These are phyloP conservation scores for Candida sithepensis DNA, from an alignment of 805 yeast species.

Conservation along the genomic window DNA sequence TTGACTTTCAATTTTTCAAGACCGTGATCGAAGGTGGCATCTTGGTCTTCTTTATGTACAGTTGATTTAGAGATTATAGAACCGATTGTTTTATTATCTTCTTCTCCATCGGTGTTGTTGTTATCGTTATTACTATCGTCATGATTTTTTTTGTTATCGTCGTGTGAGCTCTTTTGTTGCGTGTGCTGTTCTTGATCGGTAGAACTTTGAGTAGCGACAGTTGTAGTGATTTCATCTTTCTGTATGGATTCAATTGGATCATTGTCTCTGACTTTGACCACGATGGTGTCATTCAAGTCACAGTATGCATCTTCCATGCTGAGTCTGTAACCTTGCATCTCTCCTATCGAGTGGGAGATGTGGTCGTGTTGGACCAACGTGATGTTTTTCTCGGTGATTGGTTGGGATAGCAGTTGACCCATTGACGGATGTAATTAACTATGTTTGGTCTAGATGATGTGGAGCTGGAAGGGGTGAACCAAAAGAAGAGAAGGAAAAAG, in stretches of 20 bases:
- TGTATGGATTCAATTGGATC: too few species aligned
- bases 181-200: too few species aligned
- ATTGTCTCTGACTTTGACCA: conserved; percentile 7
- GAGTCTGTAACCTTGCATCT: conserved; percentile 75
- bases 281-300: conserved; percentile 34
- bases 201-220: too few species aligned
- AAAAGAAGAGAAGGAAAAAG: too few species aligned
- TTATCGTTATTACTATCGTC: too few species aligned
- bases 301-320: conserved; percentile 77
- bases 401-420: conserved; percentile 77
- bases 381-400: conserved; percentile 64
- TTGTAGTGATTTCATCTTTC: too few species aligned
- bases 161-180: too few species aligned
- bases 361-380: conserved; percentile 42
- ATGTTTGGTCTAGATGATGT: too few species aligned
- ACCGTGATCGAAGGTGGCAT: background rate
- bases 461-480: too few species aligned
- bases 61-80: background rate
- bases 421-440: conserved; percentile 34
- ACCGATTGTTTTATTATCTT: background rate
- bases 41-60: background rate
- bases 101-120: too few species aligned
- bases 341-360: conserved; percentile 59
- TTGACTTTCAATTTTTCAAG: conserved; percentile 21
- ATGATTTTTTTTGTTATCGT: too few species aligned